Evolutionary conservation across 345 rosid genomes (phyloP).

Genomic region (Mallotus nudiflorus): DNA sequence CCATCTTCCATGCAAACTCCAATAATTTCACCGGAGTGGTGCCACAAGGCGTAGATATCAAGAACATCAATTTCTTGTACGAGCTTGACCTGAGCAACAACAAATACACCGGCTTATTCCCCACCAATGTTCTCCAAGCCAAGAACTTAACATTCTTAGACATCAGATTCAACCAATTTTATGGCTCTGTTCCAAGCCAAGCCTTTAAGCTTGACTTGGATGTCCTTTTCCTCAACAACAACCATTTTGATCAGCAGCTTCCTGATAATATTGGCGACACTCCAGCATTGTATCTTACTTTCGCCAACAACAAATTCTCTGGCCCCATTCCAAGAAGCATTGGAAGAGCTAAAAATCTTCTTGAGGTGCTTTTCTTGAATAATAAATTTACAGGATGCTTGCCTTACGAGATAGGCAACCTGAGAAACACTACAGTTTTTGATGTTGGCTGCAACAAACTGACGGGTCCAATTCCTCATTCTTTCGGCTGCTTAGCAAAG

Average conservation of each 20-base stretch:
- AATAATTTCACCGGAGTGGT: slow-evolving; percentile 35
- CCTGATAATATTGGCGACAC: slow-evolving; percentile 49
- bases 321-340: slow-evolving; percentile 55
- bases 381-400: slow-evolving; percentile 51
- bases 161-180: slow-evolving; percentile 46
- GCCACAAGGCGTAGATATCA: slow-evolving; percentile 2
- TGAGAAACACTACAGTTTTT: slow-evolving; percentile 30
- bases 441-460: slow-evolving; percentile 43
- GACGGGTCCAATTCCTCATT: slow-evolving; percentile 53
- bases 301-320: slow-evolving; percentile 50
- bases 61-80: slow-evolving; percentile 28
- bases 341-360: slow-evolving; percentile 37
- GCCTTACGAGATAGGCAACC: slow-evolving; percentile 52
- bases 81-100: slow-evolving; percentile 69
- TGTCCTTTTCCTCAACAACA: slow-evolving; percentile 62
- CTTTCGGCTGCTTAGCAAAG: slow-evolving; percentile 52
- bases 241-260: slow-evolving; percentile 31
- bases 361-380: slow-evolving; percentile 53
- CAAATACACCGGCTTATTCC: slow-evolving; percentile 37
- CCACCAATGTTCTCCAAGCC: slow-evolving; percentile 26
- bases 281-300: slow-evolving; percentile 48
- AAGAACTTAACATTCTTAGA: slow-evolving; percentile 44
- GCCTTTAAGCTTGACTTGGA: slow-evolving; percentile 45
- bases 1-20: slow-evolving; percentile 57
- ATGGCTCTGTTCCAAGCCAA: slow-evolving; percentile 32